Conservation (phyloP, 208 protist genomes). For the Crithidia bombi region DNA sequence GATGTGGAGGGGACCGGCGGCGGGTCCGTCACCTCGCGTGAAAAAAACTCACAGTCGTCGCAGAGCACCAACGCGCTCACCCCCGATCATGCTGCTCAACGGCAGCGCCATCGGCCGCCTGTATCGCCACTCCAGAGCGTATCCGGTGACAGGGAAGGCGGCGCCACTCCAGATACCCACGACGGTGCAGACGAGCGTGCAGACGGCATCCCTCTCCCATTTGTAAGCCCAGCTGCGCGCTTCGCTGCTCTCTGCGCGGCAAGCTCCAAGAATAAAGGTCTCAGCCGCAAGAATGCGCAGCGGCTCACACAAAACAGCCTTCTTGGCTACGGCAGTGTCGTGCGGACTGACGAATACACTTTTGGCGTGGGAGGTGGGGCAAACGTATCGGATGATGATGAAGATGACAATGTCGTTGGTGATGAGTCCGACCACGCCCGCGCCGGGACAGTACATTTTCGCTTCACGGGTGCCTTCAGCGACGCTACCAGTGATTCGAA, state of each 20-base stretch:
- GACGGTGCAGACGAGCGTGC: neutral
- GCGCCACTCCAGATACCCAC: neutral
- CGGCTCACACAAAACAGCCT: neutral
- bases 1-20: constrained; percentile 13
- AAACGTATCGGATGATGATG: neutral
- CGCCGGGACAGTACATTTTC: constrained; percentile 16
- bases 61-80: constrained; percentile 33
- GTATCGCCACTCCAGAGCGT: neutral
- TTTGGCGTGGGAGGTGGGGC: neutral
- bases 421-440: neutral
- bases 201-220: constrained; percentile 8
- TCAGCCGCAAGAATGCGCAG: neutral
- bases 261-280: constrained; percentile 20
- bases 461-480: constrained; percentile 38
- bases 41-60: constrained; percentile 19
- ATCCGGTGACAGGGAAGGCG: neutral
- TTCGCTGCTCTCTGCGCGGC: neutral
- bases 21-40: neutral
- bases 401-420: neutral
- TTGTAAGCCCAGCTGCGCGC: constrained; percentile 16
- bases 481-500: constrained; percentile 8
- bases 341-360: too few species aligned
- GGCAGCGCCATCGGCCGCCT: neutral
- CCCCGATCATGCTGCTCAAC: constrained; percentile 9
- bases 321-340: neutral